Conservation (phyloP, 371 early-diverging fungal genomes). For the Haplosporangium sp. region DNA sequence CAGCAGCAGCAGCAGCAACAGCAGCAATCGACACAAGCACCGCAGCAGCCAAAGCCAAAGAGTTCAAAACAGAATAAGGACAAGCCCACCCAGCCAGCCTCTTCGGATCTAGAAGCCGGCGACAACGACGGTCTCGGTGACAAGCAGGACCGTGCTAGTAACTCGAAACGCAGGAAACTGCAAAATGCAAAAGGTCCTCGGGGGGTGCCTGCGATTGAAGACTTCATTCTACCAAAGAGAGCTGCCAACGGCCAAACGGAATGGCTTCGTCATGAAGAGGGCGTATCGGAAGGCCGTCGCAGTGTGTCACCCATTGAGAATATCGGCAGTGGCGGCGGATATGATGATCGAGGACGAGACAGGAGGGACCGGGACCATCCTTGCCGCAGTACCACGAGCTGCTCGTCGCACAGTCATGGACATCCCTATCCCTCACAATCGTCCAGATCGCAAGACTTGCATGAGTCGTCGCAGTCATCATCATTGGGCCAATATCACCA, state of each 20-base stretch:
- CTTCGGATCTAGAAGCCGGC: conserved; percentile 25
- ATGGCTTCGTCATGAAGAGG: conserved; percentile 22
- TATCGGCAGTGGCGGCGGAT: conserved; percentile 20
- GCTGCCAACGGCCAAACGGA: conserved; percentile 45
- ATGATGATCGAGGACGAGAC: conserved; percentile 9
- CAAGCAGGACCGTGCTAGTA: conserved; percentile 12
- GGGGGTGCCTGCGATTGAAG: conserved; percentile 44
- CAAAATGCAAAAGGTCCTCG: conserved; percentile 15
- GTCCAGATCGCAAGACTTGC: conserved; percentile 12
- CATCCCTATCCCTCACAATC: conserved; percentile 2
- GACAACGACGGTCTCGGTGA: conserved; percentile 12
- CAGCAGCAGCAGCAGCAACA: conserved; percentile 10
- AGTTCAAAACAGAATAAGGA: conserved; percentile 10
- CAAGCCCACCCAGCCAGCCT: conserved; percentile 1
- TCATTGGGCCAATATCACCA: conserved; percentile 13
- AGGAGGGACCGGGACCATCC: conserved; percentile 9
- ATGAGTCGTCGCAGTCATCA: conserved; percentile 10
- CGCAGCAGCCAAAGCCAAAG: conserved; percentile 12
- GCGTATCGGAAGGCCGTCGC: conserved; percentile 1
- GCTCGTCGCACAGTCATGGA: conserved; percentile 10
- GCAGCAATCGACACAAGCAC: conserved; percentile 8
- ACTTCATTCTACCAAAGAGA: conserved; percentile 44
- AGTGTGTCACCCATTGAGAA: conserved; percentile 46
- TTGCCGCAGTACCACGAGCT: conserved; percentile 5
- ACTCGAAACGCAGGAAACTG: conserved; percentile 28